Base-by-base conservation (phyloP, 768 basidiomycete genomes). In the Trametes maxima region DNA sequence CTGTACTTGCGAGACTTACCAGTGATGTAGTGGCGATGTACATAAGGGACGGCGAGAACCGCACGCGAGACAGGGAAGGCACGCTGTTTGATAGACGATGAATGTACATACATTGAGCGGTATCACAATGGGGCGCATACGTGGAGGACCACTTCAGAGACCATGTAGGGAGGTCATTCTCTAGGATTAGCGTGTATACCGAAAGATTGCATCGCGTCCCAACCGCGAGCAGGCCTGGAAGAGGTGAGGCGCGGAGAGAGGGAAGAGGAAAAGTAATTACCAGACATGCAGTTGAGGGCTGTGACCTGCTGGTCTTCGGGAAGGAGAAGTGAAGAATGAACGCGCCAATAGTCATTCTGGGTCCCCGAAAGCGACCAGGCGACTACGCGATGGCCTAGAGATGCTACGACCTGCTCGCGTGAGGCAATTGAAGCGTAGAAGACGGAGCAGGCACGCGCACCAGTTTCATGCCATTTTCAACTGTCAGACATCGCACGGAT, bases 101-200 rank as follows among this genome's bases (percentile, higher is more conserved):
- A 55, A 64, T 39, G 59, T 58, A 60, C 45, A 64, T 64, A 64
- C 56, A 59, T 21, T 7, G 17, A 19, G 10, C 19, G n/a, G 24
- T 51, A 57, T 39, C 44, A 59, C 35, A 14, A 50, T 36, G 37
- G 58, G 25, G 45, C 48, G 51, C 81, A 53, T 78, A 92, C 92
- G 77, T 68, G 54, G 78, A 74, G 19, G 79, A 79, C 92, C 92
- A 94, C 75, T 92, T 92, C 70, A 79, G 79, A 14, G 85, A 87
- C 92, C 92, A 94, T 0, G 86, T 90, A 16, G 87, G 89, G 17
- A 94, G 81, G 72, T 92, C 90, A 67, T 92, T 88, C 65, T 93
- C 90, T 33, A 91, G 79, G 57, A 88, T 85, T 28, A 93, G 76
- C 2, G 90, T 90, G 67, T 91, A 90, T 0, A 93, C 84, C 0